Evolutionary conservation across 2,329 filamentous ascomycete species (phyloP), one percentile per base, ranked within the genome.

Genomic region (Aspergillus texensis): DNA sequence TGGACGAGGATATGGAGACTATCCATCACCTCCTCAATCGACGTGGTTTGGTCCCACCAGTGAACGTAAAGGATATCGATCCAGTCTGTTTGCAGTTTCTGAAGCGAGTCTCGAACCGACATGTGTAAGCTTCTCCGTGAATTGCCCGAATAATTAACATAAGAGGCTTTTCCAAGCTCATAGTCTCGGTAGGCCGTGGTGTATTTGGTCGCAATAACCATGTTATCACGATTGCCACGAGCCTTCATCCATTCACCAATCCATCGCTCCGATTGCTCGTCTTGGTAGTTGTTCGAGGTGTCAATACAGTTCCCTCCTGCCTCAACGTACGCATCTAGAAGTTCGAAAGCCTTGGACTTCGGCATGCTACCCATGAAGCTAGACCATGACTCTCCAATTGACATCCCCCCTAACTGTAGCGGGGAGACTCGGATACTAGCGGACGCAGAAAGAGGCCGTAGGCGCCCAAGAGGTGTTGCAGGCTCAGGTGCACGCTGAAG

Each of bases 291-390:
- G 78, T 88, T 90, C 62, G 88, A 71, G 0, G 88, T 91, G 74
- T 92, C 90, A 71, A 92, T 88, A 75, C 92, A 92, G 77, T 92
- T 92, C 26, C 90, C 90, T 5, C 88, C 88, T 0, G 88, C 83
- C 5, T 84, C 82, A 63, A 84, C 86, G 77, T 86, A 92, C 72
- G 84, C 86, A 71, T 92, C 89, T 9, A 92, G 82, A 30, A 92
- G 86, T 24, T 82, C 79, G 67, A 91, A 89, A 1, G 85, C 86
- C 80, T 72, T 91, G 86, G 72, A 86, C 83, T 36, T 36, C 34
- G 34, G 14, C 75, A 89, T 91, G 45, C 83, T 82, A 36, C 90
- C 90, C 84, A 92, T 85, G 58, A 81, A 81, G 56, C 75, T 69
- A 75, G 81, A 83, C 77, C 77, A 79, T 34, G 71, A 68, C 36